phyloP scores from a whole-genome alignment of 805 yeast species.

The Candida lessepsii region DNA sequence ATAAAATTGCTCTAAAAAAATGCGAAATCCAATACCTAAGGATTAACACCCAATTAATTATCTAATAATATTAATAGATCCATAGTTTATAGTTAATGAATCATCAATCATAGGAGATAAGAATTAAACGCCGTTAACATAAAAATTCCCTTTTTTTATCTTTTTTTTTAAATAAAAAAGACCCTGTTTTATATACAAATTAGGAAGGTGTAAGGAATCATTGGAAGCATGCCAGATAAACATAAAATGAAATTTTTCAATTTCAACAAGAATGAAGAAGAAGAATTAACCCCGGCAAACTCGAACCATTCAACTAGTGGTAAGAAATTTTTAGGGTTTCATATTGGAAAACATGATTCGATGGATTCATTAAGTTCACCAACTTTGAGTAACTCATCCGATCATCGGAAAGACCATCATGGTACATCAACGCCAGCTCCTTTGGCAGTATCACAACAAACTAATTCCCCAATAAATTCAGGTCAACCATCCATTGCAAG shows the following conservation, averaged over 20 bases:
- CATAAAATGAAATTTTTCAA: slow-evolving; percentile 42
- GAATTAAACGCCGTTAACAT: background rate
- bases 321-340: slow-evolving; percentile 39
- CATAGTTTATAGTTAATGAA: slow-evolving; percentile 1
- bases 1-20: slow-evolving; percentile 11
- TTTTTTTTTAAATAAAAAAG: background rate
- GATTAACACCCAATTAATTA: background rate
- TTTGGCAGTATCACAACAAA: background rate
- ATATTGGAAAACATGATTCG: slow-evolving; percentile 42
- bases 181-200: background rate
- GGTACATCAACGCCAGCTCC: background rate
- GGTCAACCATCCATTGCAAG: slow-evolving; percentile 13
- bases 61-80: background rate
- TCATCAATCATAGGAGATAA: background rate
- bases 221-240: slow-evolving; percentile 39
- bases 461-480: background rate
- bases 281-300: slow-evolving; percentile 27
- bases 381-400: slow-evolving; percentile 31
- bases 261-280: slow-evolving; percentile 34
- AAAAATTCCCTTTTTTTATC: background rate
- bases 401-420: slow-evolving; percentile 18
- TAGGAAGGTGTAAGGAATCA: background rate
- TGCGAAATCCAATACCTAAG: slow-evolving; percentile 3
- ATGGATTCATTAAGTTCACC: slow-evolving; percentile 37
- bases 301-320: slow-evolving; percentile 27